Evolutionary conservation across 768 basidiomycete species (phyloP).

Genomic region (Xerocomus potaroensis): DNA sequence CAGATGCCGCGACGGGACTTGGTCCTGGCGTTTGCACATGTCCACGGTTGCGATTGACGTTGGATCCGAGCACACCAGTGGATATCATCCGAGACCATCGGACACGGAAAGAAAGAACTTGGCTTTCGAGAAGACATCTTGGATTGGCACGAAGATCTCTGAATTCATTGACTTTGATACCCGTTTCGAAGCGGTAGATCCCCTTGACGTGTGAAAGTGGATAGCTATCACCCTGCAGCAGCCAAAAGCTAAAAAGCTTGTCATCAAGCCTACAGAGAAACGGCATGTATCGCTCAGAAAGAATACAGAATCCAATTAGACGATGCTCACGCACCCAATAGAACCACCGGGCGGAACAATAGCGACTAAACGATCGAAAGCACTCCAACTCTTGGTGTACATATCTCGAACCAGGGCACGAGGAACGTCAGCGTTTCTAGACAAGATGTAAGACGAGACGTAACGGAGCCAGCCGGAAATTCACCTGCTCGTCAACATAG

Average conservation of each 20-base stretch:
- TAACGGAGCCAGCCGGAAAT: background rate
- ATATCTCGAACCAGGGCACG: constrained; percentile 82
- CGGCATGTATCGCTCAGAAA: background rate
- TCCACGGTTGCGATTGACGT: constrained; percentile 28
- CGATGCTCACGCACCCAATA: constrained; percentile 58
- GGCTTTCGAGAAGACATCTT: constrained; percentile 78
- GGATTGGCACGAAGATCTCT: constrained; percentile 87
- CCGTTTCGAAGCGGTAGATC: constrained; percentile 84
- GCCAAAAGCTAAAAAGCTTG: constrained; percentile 89
- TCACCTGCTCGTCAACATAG: constrained; percentile 67
- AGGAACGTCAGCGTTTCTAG: constrained; percentile 79
- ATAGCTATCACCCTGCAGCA: constrained; percentile 72
- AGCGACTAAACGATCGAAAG: constrained; percentile 82
- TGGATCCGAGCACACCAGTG: constrained; percentile 58
- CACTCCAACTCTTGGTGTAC: constrained; percentile 93
- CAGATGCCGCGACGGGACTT: constrained; percentile 18
- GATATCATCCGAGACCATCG: constrained; percentile 74
- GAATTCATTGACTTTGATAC: constrained; percentile 85
- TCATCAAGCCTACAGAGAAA: constrained; percentile 65
- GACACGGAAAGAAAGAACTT: constrained; percentile 75
- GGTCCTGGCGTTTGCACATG: constrained; percentile 30
- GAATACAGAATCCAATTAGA: constrained; percentile 2
- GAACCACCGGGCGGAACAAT: constrained; percentile 90
- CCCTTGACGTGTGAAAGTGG: constrained; percentile 80
- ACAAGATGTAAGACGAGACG: constrained; percentile 1